Base-by-base conservation (phyloP, 2,329 filamentous ascomycete genomes). In the Mycocentrospora acerina region DNA sequence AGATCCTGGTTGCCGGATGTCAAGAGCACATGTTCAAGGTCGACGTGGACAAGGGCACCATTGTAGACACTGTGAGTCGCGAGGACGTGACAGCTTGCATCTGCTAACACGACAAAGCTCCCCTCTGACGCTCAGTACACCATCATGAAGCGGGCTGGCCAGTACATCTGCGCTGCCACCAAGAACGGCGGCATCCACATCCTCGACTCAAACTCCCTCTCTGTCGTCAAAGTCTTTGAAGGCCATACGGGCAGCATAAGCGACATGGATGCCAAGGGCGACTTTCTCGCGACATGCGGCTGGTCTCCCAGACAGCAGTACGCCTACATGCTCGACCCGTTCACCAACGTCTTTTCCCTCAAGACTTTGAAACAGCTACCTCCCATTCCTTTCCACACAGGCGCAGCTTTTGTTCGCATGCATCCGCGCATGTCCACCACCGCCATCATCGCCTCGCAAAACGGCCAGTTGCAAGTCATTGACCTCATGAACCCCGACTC, bases 241-340 rank as follows among this genome's bases (percentile, higher is more conserved):
- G 90, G 91, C 1, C 93, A 98, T 62, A 85, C 85, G 2, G 87
- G 88, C 7, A 81, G 83, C 35, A 88, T 98, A 63, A 95, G 89
- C 66, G 91, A 97, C 65, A 96, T 98, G 88, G 93, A 98, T 71
- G 89, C 90, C 7, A 88, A 93, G 61, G 88, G 93, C 59, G 91
- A 97, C 65, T 93, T 93, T 52, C 82, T 98, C 37, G 86, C 97
- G 15, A 97, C 93, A 4, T 98, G 93, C 66, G 93, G 93, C 24
- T 95, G 88, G 69, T 95, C 91, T 1, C 79, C 89, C 16, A 82
- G 91, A 51, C 89, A 90, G 58, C 77, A 88, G 51, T 81, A 85
- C 24, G 82, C 82, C 27, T 86, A 87, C 48, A 90, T 94, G 73
- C 80, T 94, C 24, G 93, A 98, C 60, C 88, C 90, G 0, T 83